These are phyloP conservation scores for Croton laevigatus DNA, from an alignment of 441 rosid genomes.

Conservation along the genomic window DNA sequence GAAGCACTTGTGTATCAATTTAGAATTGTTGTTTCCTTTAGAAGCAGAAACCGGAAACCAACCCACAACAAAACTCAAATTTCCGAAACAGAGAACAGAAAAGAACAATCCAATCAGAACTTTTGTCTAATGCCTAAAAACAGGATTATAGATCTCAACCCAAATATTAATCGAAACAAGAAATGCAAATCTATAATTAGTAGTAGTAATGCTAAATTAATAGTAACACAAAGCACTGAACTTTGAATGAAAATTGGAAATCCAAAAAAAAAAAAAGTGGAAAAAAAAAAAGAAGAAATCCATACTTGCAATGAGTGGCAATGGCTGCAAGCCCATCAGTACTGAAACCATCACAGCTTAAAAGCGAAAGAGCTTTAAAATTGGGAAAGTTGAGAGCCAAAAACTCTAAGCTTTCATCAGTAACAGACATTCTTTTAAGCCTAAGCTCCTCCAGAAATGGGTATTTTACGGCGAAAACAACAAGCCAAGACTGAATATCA, in stretches of 20 bases:
- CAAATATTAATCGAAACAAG: neutral
- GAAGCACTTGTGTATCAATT: constrained; percentile 30
- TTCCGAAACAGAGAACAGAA: neutral
- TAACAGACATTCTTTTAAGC: constrained; percentile 67
- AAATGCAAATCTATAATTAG: neutral
- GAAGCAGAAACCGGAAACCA: constrained; percentile 11
- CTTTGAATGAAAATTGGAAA: neutral
- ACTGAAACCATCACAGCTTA: constrained; percentile 68
- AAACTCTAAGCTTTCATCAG: constrained; percentile 57
- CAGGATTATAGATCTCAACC: constrained; percentile 20
- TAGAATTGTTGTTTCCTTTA: neutral
- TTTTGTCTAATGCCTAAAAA: neutral
- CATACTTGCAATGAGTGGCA: constrained; percentile 60
- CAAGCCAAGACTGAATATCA: constrained; percentile 54
- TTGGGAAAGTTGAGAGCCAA: constrained; percentile 45
- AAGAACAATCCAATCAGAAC: constrained; percentile 17
- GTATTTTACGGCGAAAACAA: constrained; percentile 46
- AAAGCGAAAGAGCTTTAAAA: constrained; percentile 51
- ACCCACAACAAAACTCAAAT: constrained; percentile 5
- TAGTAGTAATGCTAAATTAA: neutral
- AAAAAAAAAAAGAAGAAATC: neutral
- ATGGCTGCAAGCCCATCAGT: constrained; percentile 54
- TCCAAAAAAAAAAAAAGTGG: neutral
- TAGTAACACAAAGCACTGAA: neutral
- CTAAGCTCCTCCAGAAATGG: constrained; percentile 58